Base-by-base conservation (phyloP, 352 stramenopile species). In the Stephanocyclus meneghinianus region DNA sequence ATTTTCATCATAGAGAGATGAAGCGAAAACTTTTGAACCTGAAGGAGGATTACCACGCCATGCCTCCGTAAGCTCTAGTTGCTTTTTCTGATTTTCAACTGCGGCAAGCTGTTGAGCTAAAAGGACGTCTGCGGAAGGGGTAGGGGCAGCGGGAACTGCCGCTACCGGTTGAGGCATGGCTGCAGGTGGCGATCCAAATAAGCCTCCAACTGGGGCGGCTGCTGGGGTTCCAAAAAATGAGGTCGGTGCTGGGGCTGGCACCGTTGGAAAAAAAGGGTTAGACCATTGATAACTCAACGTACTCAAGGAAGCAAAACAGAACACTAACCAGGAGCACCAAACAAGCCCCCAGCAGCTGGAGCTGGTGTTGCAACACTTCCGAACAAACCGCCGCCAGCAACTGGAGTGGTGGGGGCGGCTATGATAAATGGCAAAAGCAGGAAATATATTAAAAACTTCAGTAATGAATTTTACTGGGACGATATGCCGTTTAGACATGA, bases 1-100 rank as follows among this genome's bases (percentile, higher is more conserved):
- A 71, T 70, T 53, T 32, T 35, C 61, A 51, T 84, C 62, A 71
- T 81, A 85, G 11, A 72, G 63, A 45, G 78, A 85, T 75, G 78
- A 65, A 57, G 78, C 73, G 18, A 83, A 48, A 15, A 86, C 74
- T 78, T 77, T 86, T 11, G 78, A 83, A 51, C 66, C 76, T 32
- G 75, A 76, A 30, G 76, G 61, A 66, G 71, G 69, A 60, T 83
- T 83, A 30, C 87, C 79, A 66, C 84, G 74, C 86, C 86, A 91
- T 16, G 82, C 82, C 40, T 92, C 80, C 0, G 78, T 62, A 30
- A 91, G 74, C 69, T 91, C 84, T 45, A 91, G 42, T 82, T 94
- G 81, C 61, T 91, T 90, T 42, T 79, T 81, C 68, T 91, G 83
- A 59, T 85, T 87, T 57, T 91, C 83, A 6, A 94, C 68, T 61